phyloP scores from a whole-genome alignment of 208 protist genomes.

The Crithidia expoeki region DNA sequence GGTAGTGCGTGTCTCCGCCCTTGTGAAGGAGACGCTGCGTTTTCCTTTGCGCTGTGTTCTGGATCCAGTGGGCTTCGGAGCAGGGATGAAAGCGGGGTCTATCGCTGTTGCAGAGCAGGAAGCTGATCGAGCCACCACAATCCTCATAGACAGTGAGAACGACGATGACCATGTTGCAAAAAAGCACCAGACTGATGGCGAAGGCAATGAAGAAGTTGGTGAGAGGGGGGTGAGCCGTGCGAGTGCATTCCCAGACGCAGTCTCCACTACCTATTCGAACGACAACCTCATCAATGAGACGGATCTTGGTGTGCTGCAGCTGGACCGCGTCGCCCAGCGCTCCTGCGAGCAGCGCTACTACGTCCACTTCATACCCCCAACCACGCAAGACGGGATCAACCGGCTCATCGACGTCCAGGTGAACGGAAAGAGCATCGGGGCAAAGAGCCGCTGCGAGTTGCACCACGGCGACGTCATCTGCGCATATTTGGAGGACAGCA shows the following conservation, averaged over 20 bases:
- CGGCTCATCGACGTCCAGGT: constrained; percentile 55
- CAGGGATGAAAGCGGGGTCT: background rate
- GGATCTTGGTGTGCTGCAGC: constrained; percentile 47
- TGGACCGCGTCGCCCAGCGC: constrained; percentile 63
- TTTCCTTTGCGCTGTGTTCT: constrained; percentile 39
- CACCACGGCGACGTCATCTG: constrained; percentile 73
- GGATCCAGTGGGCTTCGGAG: background rate
- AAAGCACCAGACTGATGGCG: too few relatives aligned
- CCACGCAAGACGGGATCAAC: constrained; percentile 19
- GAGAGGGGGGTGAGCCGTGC: background rate
- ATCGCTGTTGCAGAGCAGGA: background rate
- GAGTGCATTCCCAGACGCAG: background rate
- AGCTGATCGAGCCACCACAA: background rate
- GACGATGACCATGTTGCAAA: too few relatives aligned
- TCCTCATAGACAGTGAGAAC: background rate
- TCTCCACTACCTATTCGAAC: background rate
- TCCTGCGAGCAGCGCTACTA: constrained; percentile 65
- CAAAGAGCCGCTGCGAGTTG: constrained; percentile 46
- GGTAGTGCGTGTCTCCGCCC: constrained; percentile 51
- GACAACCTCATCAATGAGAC: background rate
- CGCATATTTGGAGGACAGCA: constrained; percentile 51
- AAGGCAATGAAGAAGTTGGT: too few relatives aligned
- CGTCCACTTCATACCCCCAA: constrained; percentile 50
- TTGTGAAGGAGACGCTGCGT: constrained; percentile 37
- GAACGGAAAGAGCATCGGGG: constrained; percentile 57